Conservation (phyloP, 768 basidiomycete genomes). For the Tylopilus subfusipes region DNA sequence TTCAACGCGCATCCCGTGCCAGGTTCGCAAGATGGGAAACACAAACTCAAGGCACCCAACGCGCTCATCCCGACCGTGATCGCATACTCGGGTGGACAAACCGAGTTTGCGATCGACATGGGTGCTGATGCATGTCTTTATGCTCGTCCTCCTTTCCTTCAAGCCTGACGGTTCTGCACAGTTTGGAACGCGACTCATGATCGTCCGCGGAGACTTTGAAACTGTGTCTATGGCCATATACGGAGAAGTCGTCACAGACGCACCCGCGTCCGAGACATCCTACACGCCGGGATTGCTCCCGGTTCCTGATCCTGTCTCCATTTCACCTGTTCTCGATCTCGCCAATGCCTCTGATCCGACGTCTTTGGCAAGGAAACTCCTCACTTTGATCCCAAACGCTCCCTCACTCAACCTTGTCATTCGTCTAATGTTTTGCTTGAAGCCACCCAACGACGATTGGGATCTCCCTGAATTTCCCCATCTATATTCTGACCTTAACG, state of each 20-base stretch:
- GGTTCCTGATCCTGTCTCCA: slow-evolving; percentile 32
- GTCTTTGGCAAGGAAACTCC: slow-evolving; percentile 55
- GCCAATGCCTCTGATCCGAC: slow-evolving; percentile 59
- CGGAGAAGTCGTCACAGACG: slow-evolving; percentile 52
- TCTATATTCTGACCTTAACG: slow-evolving; percentile 58
- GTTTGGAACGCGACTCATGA: slow-evolving; percentile 76
- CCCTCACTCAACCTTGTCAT: slow-evolving; percentile 64
- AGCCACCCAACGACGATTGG: slow-evolving; percentile 78
- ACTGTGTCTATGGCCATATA: slow-evolving; percentile 51
- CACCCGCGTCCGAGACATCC: slow-evolving; percentile 29
- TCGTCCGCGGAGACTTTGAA: slow-evolving; percentile 72
- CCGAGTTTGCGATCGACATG: slow-evolving; percentile 69
- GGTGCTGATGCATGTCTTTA: slow-evolving; percentile 52
- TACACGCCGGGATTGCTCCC: slow-evolving; percentile 45
- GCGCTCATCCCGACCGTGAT: slow-evolving; percentile 68
- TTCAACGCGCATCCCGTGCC: slow-evolving; percentile 65
- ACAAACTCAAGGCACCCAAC: slow-evolving; percentile 64
- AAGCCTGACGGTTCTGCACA: slow-evolving; percentile 26
- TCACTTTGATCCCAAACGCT: slow-evolving; percentile 56
- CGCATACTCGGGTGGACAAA: slow-evolving; percentile 65
- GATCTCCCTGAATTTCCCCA: slow-evolving; percentile 71
- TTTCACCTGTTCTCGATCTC: slow-evolving; percentile 57
- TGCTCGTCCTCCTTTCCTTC: neutral
- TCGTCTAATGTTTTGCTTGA: slow-evolving; percentile 75
- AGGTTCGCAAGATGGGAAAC: slow-evolving; percentile 43